Evolutionary conservation across 305 asterid genomes (phyloP).

Genomic region (Solanum aculeatissimum): DNA sequence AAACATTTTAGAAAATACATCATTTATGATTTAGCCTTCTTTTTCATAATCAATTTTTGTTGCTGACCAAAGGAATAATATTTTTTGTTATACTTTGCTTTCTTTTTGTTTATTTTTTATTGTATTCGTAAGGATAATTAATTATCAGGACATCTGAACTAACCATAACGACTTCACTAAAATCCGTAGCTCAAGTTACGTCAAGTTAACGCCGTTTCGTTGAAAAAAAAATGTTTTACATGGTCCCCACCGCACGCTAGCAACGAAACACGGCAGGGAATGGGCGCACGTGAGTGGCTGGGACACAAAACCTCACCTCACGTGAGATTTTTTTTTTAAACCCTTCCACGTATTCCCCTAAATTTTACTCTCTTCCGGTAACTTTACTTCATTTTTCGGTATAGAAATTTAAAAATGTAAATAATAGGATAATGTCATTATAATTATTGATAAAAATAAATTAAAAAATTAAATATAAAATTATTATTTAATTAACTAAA

Average conservation of each 20-base stretch:
- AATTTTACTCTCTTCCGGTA: too few species aligned
- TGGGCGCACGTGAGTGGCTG: conserved; percentile 53
- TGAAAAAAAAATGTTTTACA: not conserved
- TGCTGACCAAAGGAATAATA: not conserved
- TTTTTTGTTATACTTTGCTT: not conserved
- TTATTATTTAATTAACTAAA: too few species aligned
- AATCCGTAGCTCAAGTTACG: not conserved
- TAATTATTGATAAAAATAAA: too few species aligned
- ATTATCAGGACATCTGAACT: not conserved
- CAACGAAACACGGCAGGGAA: conserved; percentile 31
- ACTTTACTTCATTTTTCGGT: too few species aligned
- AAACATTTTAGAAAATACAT: too few species aligned
- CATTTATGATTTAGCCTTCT: too few species aligned
- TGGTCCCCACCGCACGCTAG: conserved; percentile 58
- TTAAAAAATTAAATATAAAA: too few species aligned
- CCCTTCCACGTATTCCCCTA: not conserved
- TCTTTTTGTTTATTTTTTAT: not conserved
- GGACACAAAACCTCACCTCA: conserved; percentile 22
- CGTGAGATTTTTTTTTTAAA: conserved; percentile 14
- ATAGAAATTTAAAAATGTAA: too few species aligned
- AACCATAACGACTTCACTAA: not conserved
- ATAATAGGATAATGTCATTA: too few species aligned
- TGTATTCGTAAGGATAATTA: not conserved
- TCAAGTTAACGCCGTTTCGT: not conserved
- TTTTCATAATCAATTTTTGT: not conserved